Evolutionary conservation across 23 red algal species (phyloP).

Genomic region (Gracilaria domingensis): DNA sequence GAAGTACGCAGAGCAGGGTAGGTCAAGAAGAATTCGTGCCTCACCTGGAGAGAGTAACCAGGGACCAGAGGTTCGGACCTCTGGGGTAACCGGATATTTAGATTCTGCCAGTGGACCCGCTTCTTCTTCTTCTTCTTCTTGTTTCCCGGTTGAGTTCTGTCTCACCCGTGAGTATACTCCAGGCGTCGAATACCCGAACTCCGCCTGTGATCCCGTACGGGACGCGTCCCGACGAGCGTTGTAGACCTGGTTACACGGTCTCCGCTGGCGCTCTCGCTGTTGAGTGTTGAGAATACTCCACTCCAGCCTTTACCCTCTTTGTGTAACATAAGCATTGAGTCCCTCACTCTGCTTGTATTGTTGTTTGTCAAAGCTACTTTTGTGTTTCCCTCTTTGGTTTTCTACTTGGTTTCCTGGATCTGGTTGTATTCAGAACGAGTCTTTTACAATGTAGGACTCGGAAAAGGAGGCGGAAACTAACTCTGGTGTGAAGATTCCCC

Average conservation of each 20-base stretch:
- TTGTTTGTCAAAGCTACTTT: not conserved
- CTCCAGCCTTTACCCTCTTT: not conserved
- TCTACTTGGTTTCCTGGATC: not conserved
- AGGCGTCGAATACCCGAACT: constrained; percentile 21
- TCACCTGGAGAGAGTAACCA: constrained; percentile 29
- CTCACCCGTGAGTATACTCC: not conserved
- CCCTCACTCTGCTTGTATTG: not conserved
- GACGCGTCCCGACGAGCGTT: constrained; percentile 10
- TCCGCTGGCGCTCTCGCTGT: constrained; percentile 1
- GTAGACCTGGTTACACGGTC: constrained; percentile 2
- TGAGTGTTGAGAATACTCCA: constrained; percentile 11
- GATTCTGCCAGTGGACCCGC: not conserved
- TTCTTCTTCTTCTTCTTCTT: not conserved
- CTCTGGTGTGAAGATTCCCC: constrained; percentile 21
- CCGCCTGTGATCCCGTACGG: constrained; percentile 16
- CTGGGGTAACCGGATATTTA: not conserved
- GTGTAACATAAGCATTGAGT: constrained; percentile 3
- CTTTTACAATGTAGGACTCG: constrained; percentile 20
- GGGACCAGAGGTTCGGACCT: constrained; percentile 1
- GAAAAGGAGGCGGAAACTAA: constrained; percentile 19
- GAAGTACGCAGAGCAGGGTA: constrained; percentile 29
- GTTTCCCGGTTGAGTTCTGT: not conserved
- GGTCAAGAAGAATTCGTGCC: constrained; percentile 10
- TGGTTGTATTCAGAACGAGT: not conserved
- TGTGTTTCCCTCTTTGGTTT: not conserved